Base-by-base conservation (phyloP, 495 filamentous ascomycete species). In the Podospora bellae-mahoneyi region DNA sequence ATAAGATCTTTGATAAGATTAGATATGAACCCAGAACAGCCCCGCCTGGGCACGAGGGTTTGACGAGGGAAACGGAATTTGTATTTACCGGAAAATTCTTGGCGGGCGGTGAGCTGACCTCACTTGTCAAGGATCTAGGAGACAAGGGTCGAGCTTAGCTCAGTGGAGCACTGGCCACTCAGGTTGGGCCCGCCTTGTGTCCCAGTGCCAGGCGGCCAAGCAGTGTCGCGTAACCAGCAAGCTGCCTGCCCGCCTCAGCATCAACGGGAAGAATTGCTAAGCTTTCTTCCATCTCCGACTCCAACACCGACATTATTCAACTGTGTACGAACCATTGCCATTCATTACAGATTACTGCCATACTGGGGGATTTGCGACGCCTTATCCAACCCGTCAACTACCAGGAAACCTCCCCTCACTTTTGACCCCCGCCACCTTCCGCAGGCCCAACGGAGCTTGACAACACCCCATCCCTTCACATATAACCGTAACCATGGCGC, bases 401-500 rank as follows among this genome's bases (percentile, higher is more conserved):
- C 55, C 9, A n/a, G 18, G 23, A 54, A 28, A 13, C 26, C 58
- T 48, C 28, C 20, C 39, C 7, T 53, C 5, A 55, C 13, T 34
- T 55, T 53, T 19, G 59, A 9, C 23, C 28, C 54, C 16, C 44
- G 30, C 60, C 39, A 59, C 65, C 28, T 30, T 60, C 55, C 27
- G 39, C 58, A 10, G 56, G 34, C 60, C 62, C 55, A 64, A 65
- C 61, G 13, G 23, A 59, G 62, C 57, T 32, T 65, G 63, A 7
- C 55, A 56, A 34, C 15, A 57, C 62, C 64, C 60, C 62, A 28
- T 61, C 64, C 61, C 67, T 54, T 62, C 64, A 30, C 23, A 66
- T 54, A 64, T 56, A 62, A 66, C 60, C 13, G 13, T 13, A 48
- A 83, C 67, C 76, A 98, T 99, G 95, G 92, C 93, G 80, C 89